Base-by-base conservation (phyloP, 179 eudicot genomes). In the Corrigiola litoralis region DNA sequence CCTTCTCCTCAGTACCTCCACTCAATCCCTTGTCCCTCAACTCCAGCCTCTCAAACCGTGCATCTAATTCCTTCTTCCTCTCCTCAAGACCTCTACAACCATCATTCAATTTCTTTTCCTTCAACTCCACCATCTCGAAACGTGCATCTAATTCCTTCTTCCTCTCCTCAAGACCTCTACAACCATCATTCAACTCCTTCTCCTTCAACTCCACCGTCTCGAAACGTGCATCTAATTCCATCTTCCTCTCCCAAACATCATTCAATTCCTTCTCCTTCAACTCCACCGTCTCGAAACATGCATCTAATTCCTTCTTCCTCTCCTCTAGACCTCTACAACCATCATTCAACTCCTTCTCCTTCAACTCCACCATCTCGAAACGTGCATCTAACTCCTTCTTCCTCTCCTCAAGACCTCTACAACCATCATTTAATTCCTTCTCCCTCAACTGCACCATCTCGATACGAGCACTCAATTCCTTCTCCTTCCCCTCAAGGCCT, bases 351-450 rank as follows among this genome's bases (percentile, higher is more conserved):
- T n/a, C 9, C n/a, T 50, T 69, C 42, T 60, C 51, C 23, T 61
- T 50, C 34, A 10, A 33, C 21, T 61, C 73, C 21, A 51, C 38
- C 38, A 10, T 34, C 21, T 27, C 42, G 38, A 9, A 41, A n/a
- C 42, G 52, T 11, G 13, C 58, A 21, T 38, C 9, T 0, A 40
- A 20, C 51, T 51, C 59, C 31, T 40, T 41, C 41, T 69, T 66
- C 61, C 36, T 69, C 60, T 40, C 60, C n/a, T 69, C 60, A 13
- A 50, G 24, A 29, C 4, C 61, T 60, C 40, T 52, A 3, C 24
- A 16, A 42, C 31, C 5, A 28, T 51, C 36, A 13, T 41, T 49
- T 4, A 42, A 32, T 9, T 13, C 49, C 37, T 33, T 53, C 7
- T 52, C 67, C 17, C 38, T 54, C 33, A 31, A 24, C 65, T 60